Percentiles rank a stretch among this genome's conserved stretches.
Evolutionary conservation across 139 green algal species (phyloP).

Genomic region (Eudorina sp.): DNA sequence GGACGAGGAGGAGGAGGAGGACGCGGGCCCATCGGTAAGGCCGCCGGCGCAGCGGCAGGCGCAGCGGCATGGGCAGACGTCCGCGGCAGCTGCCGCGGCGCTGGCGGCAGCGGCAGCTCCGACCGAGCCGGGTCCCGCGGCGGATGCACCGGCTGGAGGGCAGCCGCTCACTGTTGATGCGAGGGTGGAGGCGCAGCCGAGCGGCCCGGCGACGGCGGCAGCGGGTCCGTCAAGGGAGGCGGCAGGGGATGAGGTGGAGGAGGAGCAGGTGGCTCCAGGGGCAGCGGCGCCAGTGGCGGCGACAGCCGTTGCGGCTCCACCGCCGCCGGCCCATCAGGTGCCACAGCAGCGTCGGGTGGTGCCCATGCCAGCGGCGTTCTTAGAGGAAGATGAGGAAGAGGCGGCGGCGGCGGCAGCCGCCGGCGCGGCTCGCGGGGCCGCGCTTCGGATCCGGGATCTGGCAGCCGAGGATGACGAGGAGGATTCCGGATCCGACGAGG

Average conservation of each 20-base stretch:
- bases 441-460: neutral
- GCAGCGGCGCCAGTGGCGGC: neutral
- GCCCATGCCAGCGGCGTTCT: slow-evolving; percentile 23
- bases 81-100: neutral
- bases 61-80: neutral
- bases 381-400: slow-evolving; percentile 42
- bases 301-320: neutral
- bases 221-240: too few relatives aligned
- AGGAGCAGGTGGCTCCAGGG: too few relatives aligned
- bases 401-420: neutral
- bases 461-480: slow-evolving; percentile 34
- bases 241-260: neutral
- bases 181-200: neutral
- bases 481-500: slow-evolving; percentile 12
- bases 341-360: slow-evolving; percentile 4
- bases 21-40: neutral
- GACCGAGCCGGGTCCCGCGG: neutral
- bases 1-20: slow-evolving; percentile 38
- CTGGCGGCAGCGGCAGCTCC: neutral
- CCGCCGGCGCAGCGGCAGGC: slow-evolving; percentile 28
- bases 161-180: neutral
- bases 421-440: neutral
- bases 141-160: neutral
- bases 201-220: too few relatives aligned
- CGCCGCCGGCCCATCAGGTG: neutral